Percentiles rank a stretch among this genome's conserved stretches.
These are phyloP conservation scores for Sporothrix schenckii DNA, from an alignment of 2,329 filamentous ascomycete species.

Conservation along the genomic window DNA sequence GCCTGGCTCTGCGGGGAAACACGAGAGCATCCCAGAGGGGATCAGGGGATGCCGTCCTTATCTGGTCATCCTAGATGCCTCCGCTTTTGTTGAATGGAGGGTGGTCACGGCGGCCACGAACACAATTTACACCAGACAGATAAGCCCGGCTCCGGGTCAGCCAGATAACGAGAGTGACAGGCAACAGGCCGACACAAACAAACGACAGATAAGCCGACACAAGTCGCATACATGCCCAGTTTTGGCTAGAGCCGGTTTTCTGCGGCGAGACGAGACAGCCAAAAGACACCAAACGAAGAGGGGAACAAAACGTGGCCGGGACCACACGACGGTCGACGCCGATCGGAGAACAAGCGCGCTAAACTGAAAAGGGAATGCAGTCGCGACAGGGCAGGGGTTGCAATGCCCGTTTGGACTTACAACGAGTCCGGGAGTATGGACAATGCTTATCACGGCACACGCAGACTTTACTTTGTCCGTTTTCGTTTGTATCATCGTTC, in stretches of 20 bases:
- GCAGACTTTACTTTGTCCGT: neutral
- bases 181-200: neutral
- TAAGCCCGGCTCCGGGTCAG: neutral
- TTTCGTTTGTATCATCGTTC: neutral
- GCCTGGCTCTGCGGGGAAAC: no score
- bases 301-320: neutral
- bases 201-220: neutral
- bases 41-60: neutral
- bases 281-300: neutral
- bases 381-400: constrained; percentile 11
- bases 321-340: neutral
- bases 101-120: neutral
- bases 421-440: neutral
- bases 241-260: constrained; percentile 13
- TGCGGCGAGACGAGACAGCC: neutral
- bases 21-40: no score
- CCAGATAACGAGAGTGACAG: neutral
- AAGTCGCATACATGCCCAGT: constrained; percentile 15
- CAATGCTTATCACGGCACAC: constrained; percentile 26
- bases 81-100: constrained; percentile 2
- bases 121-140: neutral
- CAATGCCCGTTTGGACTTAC: neutral
- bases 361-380: constrained; percentile 17
- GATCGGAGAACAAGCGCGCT: neutral
- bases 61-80: constrained; percentile 13